Evolutionary conservation across 140 eudicot genomes (phyloP).

Genomic region (Senecio squalidus): DNA sequence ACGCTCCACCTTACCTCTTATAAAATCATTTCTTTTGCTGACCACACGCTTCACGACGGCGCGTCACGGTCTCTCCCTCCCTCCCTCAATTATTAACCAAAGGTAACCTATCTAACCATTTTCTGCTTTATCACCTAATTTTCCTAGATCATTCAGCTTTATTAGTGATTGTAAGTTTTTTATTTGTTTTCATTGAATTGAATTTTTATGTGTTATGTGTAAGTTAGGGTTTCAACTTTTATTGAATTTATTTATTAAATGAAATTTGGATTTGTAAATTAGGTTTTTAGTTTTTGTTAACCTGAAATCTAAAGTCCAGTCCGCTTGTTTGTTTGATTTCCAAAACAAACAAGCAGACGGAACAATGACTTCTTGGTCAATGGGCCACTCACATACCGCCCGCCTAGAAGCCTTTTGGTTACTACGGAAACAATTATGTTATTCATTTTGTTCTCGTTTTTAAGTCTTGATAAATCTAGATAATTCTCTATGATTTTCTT

Average conservation of each 20-base stretch:
- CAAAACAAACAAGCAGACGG: too few relatives aligned
- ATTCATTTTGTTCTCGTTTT: too few relatives aligned
- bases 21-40: constrained; percentile 12
- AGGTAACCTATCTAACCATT: neutral
- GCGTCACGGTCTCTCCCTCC: too few relatives aligned
- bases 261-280: constrained; percentile 10
- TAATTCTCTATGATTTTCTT: too few relatives aligned
- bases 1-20: constrained; percentile 21
- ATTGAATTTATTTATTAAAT: neutral
- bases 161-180: neutral
- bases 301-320: constrained; percentile 12
- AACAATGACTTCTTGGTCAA: too few relatives aligned
- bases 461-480: too few relatives aligned
- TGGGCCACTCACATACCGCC: too few relatives aligned
- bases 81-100: constrained; percentile 1
- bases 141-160: neutral
- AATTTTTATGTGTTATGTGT: neutral
- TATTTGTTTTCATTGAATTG: neutral
- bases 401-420: too few relatives aligned
- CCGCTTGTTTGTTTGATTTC: too few relatives aligned
- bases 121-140: neutral
- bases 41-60: constrained; percentile 44
- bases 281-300: neutral
- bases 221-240: constrained; percentile 4
- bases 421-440: too few relatives aligned